Conservation (phyloP, 805 yeast genomes). For the Suhomyces pyralidae region DNA sequence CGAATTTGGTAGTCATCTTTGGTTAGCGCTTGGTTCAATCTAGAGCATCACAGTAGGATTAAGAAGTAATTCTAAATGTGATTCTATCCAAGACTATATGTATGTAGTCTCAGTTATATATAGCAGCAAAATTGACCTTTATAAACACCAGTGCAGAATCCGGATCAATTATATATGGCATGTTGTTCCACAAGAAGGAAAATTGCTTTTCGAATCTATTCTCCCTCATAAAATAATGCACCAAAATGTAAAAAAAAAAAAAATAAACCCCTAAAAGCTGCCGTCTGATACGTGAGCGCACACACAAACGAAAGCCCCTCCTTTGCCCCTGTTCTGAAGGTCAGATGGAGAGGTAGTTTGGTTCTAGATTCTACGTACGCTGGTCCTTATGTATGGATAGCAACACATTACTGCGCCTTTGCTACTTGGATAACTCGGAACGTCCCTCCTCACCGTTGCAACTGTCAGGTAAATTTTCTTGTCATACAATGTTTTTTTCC, state of each 20-base stretch:
- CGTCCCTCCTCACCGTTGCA: background rate
- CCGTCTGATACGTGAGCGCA: background rate
- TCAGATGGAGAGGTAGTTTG: background rate
- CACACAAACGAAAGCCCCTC: background rate
- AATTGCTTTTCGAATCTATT: background rate
- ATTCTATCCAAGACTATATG: background rate
- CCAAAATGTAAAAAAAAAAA: background rate
- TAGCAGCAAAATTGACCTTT: background rate
- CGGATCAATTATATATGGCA: background rate
- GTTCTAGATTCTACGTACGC: background rate
- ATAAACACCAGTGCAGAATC: background rate
- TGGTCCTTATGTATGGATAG: background rate
- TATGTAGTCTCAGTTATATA: background rate
- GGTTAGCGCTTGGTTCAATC: background rate
- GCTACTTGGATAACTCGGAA: background rate
- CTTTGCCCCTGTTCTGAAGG: background rate
- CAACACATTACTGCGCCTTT: background rate
- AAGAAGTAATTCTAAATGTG: background rate
- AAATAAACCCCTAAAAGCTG: background rate
- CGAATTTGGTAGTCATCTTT: constrained; percentile 4
- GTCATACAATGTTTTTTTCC: background rate
- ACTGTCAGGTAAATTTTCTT: background rate
- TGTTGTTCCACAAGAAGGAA: background rate
- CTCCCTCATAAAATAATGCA: background rate
- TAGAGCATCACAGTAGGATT: background rate